Evolutionary conservation across 75 land plant genomes (phyloP).

Genomic region (Pseudotsuga menziesii): DNA sequence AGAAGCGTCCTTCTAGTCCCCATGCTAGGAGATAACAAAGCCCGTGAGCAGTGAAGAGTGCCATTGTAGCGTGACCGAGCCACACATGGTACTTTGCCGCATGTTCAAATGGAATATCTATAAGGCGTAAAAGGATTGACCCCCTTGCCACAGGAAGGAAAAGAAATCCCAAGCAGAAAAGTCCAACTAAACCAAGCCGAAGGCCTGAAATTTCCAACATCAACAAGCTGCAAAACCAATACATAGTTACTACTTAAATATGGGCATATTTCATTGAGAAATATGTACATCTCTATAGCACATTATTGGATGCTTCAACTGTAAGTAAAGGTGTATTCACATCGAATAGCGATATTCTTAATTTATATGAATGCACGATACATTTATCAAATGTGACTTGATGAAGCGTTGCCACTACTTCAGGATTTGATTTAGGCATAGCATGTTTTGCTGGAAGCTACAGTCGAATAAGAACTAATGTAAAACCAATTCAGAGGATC

Average conservation of each 20-base stretch:
- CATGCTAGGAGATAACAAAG: conserved; percentile 47
- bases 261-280: neutral
- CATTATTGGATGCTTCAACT: neutral
- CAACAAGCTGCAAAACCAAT: conserved; percentile 29
- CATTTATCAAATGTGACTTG: neutral
- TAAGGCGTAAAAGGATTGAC: conserved; percentile 77
- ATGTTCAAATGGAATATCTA: conserved; percentile 90
- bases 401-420: conserved; percentile 56
- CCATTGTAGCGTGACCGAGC: conserved; percentile 88
- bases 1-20: conserved; percentile 34
- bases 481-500: neutral
- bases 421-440: conserved; percentile 81
- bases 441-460: conserved; percentile 77
- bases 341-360: neutral
- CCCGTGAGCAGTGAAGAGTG: conserved; percentile 67
- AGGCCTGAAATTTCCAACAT: conserved; percentile 43
- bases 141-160: conserved; percentile 86
- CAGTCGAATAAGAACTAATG: neutral
- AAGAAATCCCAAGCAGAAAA: conserved; percentile 59
- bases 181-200: conserved; percentile 50
- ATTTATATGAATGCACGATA: neutral
- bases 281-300: neutral
- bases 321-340: neutral
- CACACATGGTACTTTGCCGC: conserved; percentile 88
- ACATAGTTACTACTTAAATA: conserved; percentile 4